Evolutionary conservation across 2,329 filamentous ascomycete species (phyloP).

Genomic region (Pseudocercospora pini-densiflorae): DNA sequence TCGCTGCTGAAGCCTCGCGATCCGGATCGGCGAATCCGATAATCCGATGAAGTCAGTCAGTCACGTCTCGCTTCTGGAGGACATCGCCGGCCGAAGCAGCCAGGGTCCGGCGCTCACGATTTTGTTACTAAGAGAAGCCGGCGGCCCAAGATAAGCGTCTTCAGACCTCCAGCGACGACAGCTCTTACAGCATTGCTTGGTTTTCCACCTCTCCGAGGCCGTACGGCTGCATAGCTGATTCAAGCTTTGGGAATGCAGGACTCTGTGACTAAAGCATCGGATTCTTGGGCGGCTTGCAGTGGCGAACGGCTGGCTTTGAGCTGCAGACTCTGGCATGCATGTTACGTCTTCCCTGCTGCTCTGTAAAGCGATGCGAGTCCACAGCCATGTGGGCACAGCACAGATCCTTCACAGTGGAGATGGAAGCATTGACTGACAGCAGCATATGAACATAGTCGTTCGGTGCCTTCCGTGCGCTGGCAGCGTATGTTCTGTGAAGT

Average conservation of each 20-base stretch:
- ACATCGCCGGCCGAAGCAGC: constrained; percentile 10
- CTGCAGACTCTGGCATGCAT: background rate
- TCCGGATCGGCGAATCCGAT: background rate
- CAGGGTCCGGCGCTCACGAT: constrained; percentile 11
- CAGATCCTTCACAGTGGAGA: background rate
- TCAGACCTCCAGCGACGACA: constrained; percentile 8
- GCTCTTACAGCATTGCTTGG: constrained; percentile 10
- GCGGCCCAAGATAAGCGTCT: constrained; percentile 24
- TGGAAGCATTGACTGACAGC: background rate
- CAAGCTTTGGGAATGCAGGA: background rate
- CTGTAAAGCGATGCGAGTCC: background rate
- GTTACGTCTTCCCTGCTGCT: background rate
- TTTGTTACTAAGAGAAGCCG: constrained; percentile 14
- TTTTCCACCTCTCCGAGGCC: background rate
- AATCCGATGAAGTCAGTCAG: background rate
- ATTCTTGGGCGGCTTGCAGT: background rate
- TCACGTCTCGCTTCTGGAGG: background rate
- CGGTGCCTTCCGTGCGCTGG: background rate
- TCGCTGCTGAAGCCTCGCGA: background rate
- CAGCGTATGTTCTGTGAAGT: background rate
- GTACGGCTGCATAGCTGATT: background rate
- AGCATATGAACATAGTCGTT: background rate
- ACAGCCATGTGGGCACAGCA: background rate
- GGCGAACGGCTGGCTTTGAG: constrained; percentile 1
- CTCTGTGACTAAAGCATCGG: constrained; percentile 4